Base-by-base conservation (phyloP, 169 alveolate genomes). In the Plasmodium sp. region DNA sequence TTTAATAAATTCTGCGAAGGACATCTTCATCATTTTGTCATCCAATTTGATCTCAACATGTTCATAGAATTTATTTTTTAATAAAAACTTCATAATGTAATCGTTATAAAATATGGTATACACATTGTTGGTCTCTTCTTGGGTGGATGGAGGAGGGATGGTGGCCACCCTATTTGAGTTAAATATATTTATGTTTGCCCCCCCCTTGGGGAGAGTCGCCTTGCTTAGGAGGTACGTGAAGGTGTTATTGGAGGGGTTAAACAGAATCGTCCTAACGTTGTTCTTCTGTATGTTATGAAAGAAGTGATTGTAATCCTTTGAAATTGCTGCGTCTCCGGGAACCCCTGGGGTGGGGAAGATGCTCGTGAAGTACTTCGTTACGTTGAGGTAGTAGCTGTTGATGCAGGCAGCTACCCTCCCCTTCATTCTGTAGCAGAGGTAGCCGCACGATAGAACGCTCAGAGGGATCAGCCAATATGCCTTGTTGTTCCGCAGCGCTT, bases 41-140 rank as follows among this genome's bases (percentile, higher is more conserved):
- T 91, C 92, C 12, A 91, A 16, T 81, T 34, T 22, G 5, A 91
- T 48, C 33, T 91, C 92, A 36, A 91, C 80, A 71, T 91, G 43
- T 91, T 91, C 95, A 18, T 91, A 91, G 5, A 62, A 7, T 77
- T 81, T 81, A 71, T 91, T 91, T 91, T 91, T 91, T 4, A 91
- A 39, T 12, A 91, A n/a, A 81, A 81, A 91, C 31, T 81, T 81
- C 95, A 91, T 81, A 14, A 91, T 81, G 54, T 81, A 91, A 31
- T 91, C 95, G 71, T 80, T 81, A 27, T 91, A 91, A 71, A 81
- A 91, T 14, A 82, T 51, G 48, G 92, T 81, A 16, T 91, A 72
- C 48, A 81, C 34, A 5, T 73, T 67, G 31, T 67, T 84, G 3
- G 9, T 27, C 7, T 18, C 48, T n/a, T 84, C 84, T n/a, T 81